These are phyloP conservation scores for Sistotremastrum niveocremeum DNA, from an alignment of 768 basidiomycete genomes.

Conservation along the genomic window DNA sequence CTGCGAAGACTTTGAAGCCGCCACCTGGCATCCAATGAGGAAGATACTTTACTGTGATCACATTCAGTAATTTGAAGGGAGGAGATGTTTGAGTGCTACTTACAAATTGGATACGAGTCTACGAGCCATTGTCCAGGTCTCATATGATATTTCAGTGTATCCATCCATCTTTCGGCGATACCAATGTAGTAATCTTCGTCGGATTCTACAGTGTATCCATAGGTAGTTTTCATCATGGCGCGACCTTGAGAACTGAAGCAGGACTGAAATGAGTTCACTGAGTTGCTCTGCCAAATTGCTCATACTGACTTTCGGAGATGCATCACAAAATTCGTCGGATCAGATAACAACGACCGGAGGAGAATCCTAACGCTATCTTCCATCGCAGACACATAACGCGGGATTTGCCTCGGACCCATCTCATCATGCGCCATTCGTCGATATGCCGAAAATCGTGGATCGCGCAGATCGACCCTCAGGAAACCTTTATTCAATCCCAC, in stretches of 20 bases:
- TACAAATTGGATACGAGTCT: conserved; percentile 26
- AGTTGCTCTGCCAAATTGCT: no score
- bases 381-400: no score
- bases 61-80: neutral
- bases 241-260: neutral
- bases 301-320: no score
- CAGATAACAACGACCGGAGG: no score
- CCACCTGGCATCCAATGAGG: conserved; percentile 41
- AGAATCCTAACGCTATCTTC: no score
- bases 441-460: no score
- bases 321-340: no score
- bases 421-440: no score
- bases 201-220: conserved; percentile 12
- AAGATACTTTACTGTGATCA: conserved; percentile 29
- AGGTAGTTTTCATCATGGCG: conserved; percentile 28
- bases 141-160: neutral
- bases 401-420: no score
- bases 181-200: conserved; percentile 33
- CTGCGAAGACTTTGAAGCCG: conserved; percentile 22
- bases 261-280: no score
- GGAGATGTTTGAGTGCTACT: neutral
- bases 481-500: conserved; percentile 21
- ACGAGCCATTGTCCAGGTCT: conserved; percentile 25
- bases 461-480: no score
- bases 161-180: conserved; percentile 24